A percentile compares a stretch with the other conserved stretches of the same genome.
Evolutionary conservation across 768 basidiomycete species (phyloP).

Genomic region (Termitomyces sp.): DNA sequence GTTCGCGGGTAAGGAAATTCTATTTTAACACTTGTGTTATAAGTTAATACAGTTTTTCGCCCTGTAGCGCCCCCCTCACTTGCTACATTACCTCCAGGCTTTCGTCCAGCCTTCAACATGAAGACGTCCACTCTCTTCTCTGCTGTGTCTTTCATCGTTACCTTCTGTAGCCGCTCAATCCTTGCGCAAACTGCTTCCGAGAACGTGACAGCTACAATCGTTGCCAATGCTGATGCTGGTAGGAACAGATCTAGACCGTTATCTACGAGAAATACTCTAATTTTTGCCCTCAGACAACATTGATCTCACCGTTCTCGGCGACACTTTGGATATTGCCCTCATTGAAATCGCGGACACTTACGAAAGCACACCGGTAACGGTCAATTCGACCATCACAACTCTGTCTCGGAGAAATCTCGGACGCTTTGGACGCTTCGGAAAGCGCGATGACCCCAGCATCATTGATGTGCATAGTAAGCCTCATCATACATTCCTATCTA

Average conservation of each 20-base stretch:
- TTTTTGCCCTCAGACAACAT: slow-evolving; percentile 20
- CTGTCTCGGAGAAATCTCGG: slow-evolving; percentile 2
- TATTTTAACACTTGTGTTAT: background rate
- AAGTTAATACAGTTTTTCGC: background rate
- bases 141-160: slow-evolving; percentile 9
- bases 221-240: slow-evolving; percentile 24
- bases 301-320: slow-evolving; percentile 20
- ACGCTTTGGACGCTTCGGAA: slow-evolving; percentile 1
- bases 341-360: slow-evolving; percentile 19
- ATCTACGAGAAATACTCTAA: background rate
- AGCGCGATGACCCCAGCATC: slow-evolving; percentile 16
- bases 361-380: background rate
- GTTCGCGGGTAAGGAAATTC: background rate
- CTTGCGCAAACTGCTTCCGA: slow-evolving; percentile 11
- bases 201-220: slow-evolving; percentile 18
- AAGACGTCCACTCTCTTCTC: slow-evolving; percentile 25
- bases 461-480: slow-evolving; percentile 26
- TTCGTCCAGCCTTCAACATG: slow-evolving; percentile 20
- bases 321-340: slow-evolving; percentile 17
- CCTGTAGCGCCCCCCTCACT: background rate
- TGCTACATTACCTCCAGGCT: background rate
- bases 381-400: slow-evolving; percentile 2
- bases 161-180: slow-evolving; percentile 11
- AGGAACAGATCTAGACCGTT: slow-evolving; percentile 2
- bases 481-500: background rate